These are phyloP conservation scores for Vigna angularis DNA, from an alignment of 306 rosid species.

Conservation along the genomic window DNA sequence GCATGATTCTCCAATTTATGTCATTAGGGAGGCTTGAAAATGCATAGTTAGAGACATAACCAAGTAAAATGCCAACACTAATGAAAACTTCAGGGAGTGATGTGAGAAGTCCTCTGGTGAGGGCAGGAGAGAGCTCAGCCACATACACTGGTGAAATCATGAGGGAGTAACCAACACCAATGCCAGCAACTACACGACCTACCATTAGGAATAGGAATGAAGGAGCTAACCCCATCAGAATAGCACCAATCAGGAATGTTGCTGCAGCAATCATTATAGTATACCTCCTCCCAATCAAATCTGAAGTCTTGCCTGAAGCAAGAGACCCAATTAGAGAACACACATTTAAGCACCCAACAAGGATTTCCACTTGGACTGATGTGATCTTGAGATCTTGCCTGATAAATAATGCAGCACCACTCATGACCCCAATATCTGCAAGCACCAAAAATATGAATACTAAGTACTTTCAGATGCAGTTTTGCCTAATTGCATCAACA, in stretches of 20 bases:
- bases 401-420: slow-evolving; percentile 80
- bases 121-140: slow-evolving; percentile 79
- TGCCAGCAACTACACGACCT: slow-evolving; percentile 76
- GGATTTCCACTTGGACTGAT: slow-evolving; percentile 68
- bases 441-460: neutral
- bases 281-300: slow-evolving; percentile 74
- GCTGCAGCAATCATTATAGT: slow-evolving; percentile 69
- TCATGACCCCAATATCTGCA: slow-evolving; percentile 85
- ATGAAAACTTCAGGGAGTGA: slow-evolving; percentile 88
- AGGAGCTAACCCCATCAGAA: slow-evolving; percentile 82
- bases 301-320: slow-evolving; percentile 76
- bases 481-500: neutral
- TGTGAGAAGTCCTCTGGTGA: slow-evolving; percentile 73
- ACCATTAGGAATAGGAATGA: slow-evolving; percentile 62
- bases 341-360: slow-evolving; percentile 73
- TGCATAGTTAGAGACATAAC: slow-evolving; percentile 73
- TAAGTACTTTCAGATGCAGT: neutral
- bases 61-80: slow-evolving; percentile 68
- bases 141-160: slow-evolving; percentile 78
- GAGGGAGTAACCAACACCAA: slow-evolving; percentile 83
- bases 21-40: slow-evolving; percentile 55
- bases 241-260: slow-evolving; percentile 73
- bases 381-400: slow-evolving; percentile 64
- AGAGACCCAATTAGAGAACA: slow-evolving; percentile 80
- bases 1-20: slow-evolving; percentile 79